Percentiles rank a stretch among this genome's conserved stretches.
Evolutionary conservation across 2,329 filamentous ascomycete species (phyloP).

Genomic region (Paecilomyces fulvus): DNA sequence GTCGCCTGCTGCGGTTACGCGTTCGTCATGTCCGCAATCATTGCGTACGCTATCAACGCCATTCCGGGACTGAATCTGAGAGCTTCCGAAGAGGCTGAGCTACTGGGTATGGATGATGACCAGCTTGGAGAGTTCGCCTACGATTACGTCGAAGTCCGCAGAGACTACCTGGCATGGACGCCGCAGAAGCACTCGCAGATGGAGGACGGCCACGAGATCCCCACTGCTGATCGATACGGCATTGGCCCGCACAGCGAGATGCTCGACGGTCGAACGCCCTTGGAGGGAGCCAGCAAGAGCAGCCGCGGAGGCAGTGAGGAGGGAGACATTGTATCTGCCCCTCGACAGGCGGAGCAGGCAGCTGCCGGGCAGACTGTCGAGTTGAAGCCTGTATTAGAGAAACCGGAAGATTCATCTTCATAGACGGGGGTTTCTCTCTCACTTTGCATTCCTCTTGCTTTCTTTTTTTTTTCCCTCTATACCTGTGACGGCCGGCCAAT

Average conservation of each 20-base stretch:
- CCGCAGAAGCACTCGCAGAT: constrained; percentile 35
- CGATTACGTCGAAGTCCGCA: constrained; percentile 44
- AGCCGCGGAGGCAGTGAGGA: constrained; percentile 22
- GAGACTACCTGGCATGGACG: constrained; percentile 44
- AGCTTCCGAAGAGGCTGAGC: constrained; percentile 58
- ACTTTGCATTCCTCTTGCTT: constrained; percentile 1
- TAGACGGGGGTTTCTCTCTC: not conserved
- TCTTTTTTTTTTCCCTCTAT: not conserved
- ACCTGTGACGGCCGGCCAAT: not conserved
- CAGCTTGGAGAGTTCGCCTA: constrained; percentile 45
- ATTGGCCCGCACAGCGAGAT: constrained; percentile 54
- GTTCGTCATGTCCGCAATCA: constrained; percentile 59
- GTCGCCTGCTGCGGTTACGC: constrained; percentile 57
- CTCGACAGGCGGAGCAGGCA: constrained; percentile 21
- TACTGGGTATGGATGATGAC: constrained; percentile 53
- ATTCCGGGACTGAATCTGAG: constrained; percentile 63
- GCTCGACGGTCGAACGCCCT: constrained; percentile 47
- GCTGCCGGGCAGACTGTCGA: constrained; percentile 4
- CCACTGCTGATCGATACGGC: constrained; percentile 52
- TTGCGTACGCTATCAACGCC: constrained; percentile 63
- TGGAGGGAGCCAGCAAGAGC: constrained; percentile 18
- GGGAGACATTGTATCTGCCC: constrained; percentile 15
- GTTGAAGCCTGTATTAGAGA: constrained; percentile 2
- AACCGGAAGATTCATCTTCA: not conserved
- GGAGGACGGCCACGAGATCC: constrained; percentile 45